Evolutionary conservation across 2,329 filamentous ascomycete genomes (phyloP), one percentile per base, ranked within the genome.

Genomic region (Pestalotiopsis sp.): DNA sequence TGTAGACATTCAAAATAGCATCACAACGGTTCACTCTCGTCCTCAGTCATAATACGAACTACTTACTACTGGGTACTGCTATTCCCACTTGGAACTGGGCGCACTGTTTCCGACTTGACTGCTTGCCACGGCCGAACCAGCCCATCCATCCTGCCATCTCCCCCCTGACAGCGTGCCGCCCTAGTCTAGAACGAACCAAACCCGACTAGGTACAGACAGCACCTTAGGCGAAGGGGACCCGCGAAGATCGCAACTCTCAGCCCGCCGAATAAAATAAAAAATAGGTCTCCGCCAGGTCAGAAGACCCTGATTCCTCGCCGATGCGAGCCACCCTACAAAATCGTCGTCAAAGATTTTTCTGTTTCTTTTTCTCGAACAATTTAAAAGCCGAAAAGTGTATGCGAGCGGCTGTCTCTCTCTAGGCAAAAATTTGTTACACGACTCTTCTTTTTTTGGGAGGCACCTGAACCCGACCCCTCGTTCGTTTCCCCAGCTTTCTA

Each of bases 111-210:
- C 20, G 57, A 27, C 57, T 25, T 59, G 7, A 20, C 27, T 36
- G 36, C 27, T 31, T 63, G 31, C 27, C 41, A 56, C 14, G 41
- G 20, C 23, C 41, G 23, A 23, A 31, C 27, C 27, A 31, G 7
- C 27, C 27, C 27, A 31, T 31, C 27, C 27, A 7, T 31, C 27
- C 27, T 5, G 27, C 23, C 23, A 23, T 27, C 27, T 45, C 39
- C n/a, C 62, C 52, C 57, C 49, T 23, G 45, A 68, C 41, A 41
- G 41, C 56, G 41, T 57, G 61, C 67, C 45, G 45, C 45, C 56
- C 65, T 64, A 67, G 64, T 65, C 68, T 65, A 64, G 67, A 67
- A 67, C 17, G 27, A 69, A 39, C 68, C 57, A 69, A 69, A 58
- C 31, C 66, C 39, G 49, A 67, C 62, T 67, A 64, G 65, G 41